Evolutionary conservation across 2,329 filamentous ascomycete genomes (phyloP).

Genomic region (Aspergillus oerlinghausenensis): DNA sequence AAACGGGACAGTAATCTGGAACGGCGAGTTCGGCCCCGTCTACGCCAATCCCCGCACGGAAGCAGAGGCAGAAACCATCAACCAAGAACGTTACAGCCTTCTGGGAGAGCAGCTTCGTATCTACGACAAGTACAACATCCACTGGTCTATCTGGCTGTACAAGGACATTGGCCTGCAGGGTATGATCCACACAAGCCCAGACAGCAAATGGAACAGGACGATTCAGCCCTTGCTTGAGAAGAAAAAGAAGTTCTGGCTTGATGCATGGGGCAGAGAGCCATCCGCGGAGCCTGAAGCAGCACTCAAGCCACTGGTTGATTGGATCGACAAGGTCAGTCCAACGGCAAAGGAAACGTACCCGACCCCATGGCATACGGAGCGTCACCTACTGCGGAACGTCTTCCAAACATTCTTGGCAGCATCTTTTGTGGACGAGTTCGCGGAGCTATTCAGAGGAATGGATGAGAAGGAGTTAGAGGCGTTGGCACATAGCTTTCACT

Average conservation of each 20-base stretch:
- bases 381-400: slow-evolving; percentile 45
- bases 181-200: slow-evolving; percentile 48
- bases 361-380: slow-evolving; percentile 47
- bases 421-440: slow-evolving; percentile 52
- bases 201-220: slow-evolving; percentile 48
- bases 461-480: slow-evolving; percentile 51
- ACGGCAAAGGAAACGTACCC: slow-evolving; percentile 43
- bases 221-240: slow-evolving; percentile 52
- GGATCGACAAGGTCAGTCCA: slow-evolving; percentile 42
- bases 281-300: slow-evolving; percentile 43
- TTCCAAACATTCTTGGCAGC: slow-evolving; percentile 49
- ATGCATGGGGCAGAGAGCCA: slow-evolving; percentile 50
- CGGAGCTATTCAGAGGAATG: slow-evolving; percentile 51
- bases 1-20: slow-evolving; percentile 46
- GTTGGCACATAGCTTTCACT: slow-evolving; percentile 50
- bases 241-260: slow-evolving; percentile 51
- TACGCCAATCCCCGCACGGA: slow-evolving; percentile 30
- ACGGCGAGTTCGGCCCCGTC: slow-evolving; percentile 50
- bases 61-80: slow-evolving; percentile 34
- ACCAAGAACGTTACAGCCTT: slow-evolving; percentile 44
- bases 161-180: slow-evolving; percentile 56
- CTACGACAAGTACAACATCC: slow-evolving; percentile 49
- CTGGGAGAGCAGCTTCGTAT: slow-evolving; percentile 48
- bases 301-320: slow-evolving; percentile 41
- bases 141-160: slow-evolving; percentile 59